Base-by-base conservation (phyloP, 2,329 filamentous ascomycete genomes). In the Piedraia hortae region DNA sequence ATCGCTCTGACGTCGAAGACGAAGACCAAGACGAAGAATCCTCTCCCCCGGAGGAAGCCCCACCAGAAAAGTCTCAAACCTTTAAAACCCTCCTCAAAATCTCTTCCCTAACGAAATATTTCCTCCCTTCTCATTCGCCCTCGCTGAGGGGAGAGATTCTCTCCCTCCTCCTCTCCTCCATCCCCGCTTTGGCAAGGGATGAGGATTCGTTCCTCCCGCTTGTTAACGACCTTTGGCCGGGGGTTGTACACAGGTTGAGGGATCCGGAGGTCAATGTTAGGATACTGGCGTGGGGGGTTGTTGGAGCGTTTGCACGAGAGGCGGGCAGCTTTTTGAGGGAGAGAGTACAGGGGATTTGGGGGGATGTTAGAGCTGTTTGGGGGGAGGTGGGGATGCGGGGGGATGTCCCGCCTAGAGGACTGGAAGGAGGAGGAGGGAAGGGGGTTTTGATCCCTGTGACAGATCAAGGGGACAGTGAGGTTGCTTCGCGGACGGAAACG, bases 171-270 rank as follows among this genome's bases (percentile, higher is more conserved):
- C 51, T 58, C 12, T 75, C 66, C 1, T 68, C 77, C 3, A 59
- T 70, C 4, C 61, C 68, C 1, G 57, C 72, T 1, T 59, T 97
- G 3, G 61, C 70, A 0, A 54, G 53, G 3, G 66, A 91, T 32
- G 72, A 90, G 39, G 66, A 80, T 28, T 62, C 65, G 0, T 91
- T 90, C 40, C 48, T 97, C 2, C 85, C 85, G 0, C 56, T 93
- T 0, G 65, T 93, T 33, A 85, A 93, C 43, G 68, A 71, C 3
- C 53, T 93, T 5, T 97, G 82, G 82, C 78, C 80, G 0, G 69
- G 88, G 4, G 50, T 90, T 4, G 49, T 69, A 2, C 53, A 56
- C n/a, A 56, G 66, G 12, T 50, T 77, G 4, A 59, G 64, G 31
- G 72, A 77, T 30, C 31, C 47, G 3, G 67, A 77, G 41, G 49